A percentile compares a stretch with the other conserved stretches of the same genome.
phyloP scores from a whole-genome alignment of 495 filamentous ascomycete species.

The Xylaria flabelliformis region DNA sequence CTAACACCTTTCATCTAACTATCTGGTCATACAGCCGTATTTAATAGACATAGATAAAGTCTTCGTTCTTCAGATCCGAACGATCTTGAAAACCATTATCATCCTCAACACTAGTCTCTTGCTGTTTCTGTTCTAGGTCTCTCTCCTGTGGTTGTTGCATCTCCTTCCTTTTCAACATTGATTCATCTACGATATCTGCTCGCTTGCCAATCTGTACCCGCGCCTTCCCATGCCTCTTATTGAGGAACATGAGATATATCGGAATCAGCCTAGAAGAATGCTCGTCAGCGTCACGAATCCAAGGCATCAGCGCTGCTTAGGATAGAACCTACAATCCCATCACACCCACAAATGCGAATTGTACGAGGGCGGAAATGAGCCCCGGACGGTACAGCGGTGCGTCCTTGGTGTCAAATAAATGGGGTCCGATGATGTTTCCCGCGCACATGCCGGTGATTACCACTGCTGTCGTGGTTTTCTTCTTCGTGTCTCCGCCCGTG shows the following conservation, averaged over 20 bases:
- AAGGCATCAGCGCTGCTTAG: constrained; percentile 16
- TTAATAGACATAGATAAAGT: constrained; percentile 66
- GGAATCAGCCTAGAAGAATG: constrained; percentile 43
- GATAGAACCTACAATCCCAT: constrained; percentile 45
- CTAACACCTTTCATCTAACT: not conserved
- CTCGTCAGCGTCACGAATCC: not conserved
- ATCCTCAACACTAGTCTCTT: constrained; percentile 45
- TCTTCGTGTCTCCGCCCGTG: constrained; percentile 71
- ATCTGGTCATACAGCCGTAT: not conserved
- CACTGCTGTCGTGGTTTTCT: constrained; percentile 67
- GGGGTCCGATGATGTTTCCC: constrained; percentile 66
- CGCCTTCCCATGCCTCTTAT: constrained; percentile 52
- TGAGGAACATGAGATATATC: constrained; percentile 56
- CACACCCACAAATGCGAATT: constrained; percentile 46
- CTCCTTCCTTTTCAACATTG: constrained; percentile 48
- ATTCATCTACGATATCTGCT: constrained; percentile 50
- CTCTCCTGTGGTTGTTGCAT: constrained; percentile 52
- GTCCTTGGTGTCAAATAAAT: constrained; percentile 65
- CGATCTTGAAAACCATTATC: constrained; percentile 59
- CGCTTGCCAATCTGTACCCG: constrained; percentile 53
- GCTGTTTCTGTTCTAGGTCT: constrained; percentile 50
- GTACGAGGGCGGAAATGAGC: constrained; percentile 57
- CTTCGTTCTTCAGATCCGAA: constrained; percentile 62
- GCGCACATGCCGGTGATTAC: constrained; percentile 67
- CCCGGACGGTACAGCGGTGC: constrained; percentile 65